Conservation (phyloP, 305 asterid genomes). For the Coffea humblotiana region DNA sequence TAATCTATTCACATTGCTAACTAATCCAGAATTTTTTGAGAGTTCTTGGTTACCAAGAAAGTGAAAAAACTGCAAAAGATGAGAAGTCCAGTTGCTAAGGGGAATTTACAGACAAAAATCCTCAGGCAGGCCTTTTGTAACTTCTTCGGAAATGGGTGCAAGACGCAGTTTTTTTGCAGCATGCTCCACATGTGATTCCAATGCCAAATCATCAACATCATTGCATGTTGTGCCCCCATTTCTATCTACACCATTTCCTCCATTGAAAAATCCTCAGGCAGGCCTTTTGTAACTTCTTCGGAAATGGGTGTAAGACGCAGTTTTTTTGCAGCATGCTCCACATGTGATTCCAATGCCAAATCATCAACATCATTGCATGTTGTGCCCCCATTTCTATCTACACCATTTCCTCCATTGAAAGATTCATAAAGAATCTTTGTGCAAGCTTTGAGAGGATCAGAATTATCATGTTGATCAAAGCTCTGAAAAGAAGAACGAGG, state of each 20-base stretch:
- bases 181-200: slow-evolving; percentile 37
- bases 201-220: slow-evolving; percentile 15
- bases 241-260: slow-evolving; percentile 14
- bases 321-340: slow-evolving; percentile 53
- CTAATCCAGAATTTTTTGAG: not conserved
- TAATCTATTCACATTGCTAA: slow-evolving; percentile 10
- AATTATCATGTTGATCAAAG: slow-evolving; percentile 22
- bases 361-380: slow-evolving; percentile 9
- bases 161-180: slow-evolving; percentile 56
- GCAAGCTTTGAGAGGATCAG: slow-evolving; percentile 19
- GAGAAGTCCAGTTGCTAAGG: not conserved
- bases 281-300: slow-evolving; percentile 24
- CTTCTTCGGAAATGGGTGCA: slow-evolving; percentile 30
- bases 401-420: slow-evolving; percentile 19
- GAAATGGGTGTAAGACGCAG: slow-evolving; percentile 36
- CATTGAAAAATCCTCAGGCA: slow-evolving; percentile 24
- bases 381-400: slow-evolving; percentile 9
- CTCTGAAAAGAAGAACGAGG: slow-evolving; percentile 22
- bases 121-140: slow-evolving; percentile 15
- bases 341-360: slow-evolving; percentile 30
- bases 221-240: slow-evolving; percentile 5
- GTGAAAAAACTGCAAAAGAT: not conserved
- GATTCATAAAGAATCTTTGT: slow-evolving; percentile 24
- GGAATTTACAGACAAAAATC: slow-evolving; percentile 31
- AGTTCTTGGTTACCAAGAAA: no score